phyloP scores from a whole-genome alignment of 1,284 basidiomycete genomes.

The Cutaneotrichosporon dermatis region DNA sequence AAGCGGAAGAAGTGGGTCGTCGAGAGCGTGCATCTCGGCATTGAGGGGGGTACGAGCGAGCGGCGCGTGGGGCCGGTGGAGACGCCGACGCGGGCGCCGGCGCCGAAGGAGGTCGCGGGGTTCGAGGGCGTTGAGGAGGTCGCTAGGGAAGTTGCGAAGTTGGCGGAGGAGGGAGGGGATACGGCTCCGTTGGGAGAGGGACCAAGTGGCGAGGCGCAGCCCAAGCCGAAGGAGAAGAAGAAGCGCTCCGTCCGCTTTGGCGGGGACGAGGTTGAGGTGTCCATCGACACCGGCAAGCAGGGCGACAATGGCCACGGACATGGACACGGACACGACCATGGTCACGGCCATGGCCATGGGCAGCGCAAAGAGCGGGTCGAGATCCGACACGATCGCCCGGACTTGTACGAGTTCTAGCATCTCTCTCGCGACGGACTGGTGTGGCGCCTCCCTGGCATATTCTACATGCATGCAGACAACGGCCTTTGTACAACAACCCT shows the following conservation, averaged over 20 bases:
- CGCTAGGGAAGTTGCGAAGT: no score
- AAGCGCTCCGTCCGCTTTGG: conserved; percentile 36
- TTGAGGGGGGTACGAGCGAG: conserved; percentile 86
- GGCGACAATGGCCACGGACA: background rate
- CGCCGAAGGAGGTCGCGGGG: background rate
- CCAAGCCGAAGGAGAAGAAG: conserved; percentile 10
- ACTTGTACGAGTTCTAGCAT: conserved; percentile 51
- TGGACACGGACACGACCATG: no score
- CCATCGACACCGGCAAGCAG: background rate
- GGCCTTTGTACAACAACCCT: no score
- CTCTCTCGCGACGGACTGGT: no score
- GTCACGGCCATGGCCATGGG: background rate
- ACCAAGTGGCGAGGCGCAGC: no score
- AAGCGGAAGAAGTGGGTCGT: conserved; percentile 80
- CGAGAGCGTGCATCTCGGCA: conserved; percentile 87
- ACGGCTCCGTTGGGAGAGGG: no score
- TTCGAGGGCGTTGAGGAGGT: background rate
- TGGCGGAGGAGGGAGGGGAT: background rate
- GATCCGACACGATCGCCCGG: conserved; percentile 48
- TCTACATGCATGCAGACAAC: no score
- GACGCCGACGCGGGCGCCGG: background rate
- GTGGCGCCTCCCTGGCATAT: no score
- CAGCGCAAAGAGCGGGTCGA: conserved; percentile 15
- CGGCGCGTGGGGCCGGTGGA: conserved; percentile 57
- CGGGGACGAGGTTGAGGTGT: conserved; percentile 10